Percentiles rank a stretch among this genome's conserved stretches.
Conservation (phyloP, 1,139 yeast species). For the Scheffersomyces illinoinensis region DNA sequence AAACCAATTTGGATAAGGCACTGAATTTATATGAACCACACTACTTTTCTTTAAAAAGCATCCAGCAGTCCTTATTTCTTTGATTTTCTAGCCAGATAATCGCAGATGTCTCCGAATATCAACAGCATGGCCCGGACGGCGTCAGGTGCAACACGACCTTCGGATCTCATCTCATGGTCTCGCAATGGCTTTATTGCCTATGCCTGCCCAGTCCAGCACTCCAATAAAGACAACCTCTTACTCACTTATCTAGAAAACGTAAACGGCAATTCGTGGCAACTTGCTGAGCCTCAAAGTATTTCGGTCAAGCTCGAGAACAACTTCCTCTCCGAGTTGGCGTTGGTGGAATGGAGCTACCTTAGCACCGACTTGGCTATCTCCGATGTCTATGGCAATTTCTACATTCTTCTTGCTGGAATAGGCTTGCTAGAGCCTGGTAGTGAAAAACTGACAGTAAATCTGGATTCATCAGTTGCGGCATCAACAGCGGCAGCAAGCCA, state of each 20-base stretch:
- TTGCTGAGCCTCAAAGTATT: conserved; percentile 54
- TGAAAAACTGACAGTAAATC: not conserved
- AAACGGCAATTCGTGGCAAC: conserved; percentile 66
- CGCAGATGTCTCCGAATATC: not conserved
- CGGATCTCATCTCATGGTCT: conserved; percentile 61
- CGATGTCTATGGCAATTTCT: conserved; percentile 52
- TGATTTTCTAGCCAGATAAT: not conserved
- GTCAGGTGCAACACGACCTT: not conserved
- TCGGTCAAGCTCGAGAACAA: conserved; percentile 37
- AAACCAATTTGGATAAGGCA: not conserved
- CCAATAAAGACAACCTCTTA: conserved; percentile 34
- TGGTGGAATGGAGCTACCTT: conserved; percentile 50
- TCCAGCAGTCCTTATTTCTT: not conserved
- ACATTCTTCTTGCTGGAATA: conserved; percentile 48
- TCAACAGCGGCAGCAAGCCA: conserved; percentile 3
- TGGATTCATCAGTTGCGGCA: not conserved
- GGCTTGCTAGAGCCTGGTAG: conserved; percentile 27
- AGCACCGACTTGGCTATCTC: conserved; percentile 56
- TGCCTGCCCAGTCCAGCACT: conserved; percentile 27
- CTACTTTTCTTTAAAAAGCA: not conserved
- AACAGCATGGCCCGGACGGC: not conserved
- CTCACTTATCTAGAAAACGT: conserved; percentile 64
- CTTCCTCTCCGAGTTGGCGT: conserved; percentile 26
- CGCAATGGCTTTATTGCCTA: conserved; percentile 74
- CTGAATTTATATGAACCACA: not conserved